Percentiles rank a stretch among this genome's conserved stretches.
phyloP scores from a whole-genome alignment of 139 green algal species.

The Edaphochlamys debaryana region DNA sequence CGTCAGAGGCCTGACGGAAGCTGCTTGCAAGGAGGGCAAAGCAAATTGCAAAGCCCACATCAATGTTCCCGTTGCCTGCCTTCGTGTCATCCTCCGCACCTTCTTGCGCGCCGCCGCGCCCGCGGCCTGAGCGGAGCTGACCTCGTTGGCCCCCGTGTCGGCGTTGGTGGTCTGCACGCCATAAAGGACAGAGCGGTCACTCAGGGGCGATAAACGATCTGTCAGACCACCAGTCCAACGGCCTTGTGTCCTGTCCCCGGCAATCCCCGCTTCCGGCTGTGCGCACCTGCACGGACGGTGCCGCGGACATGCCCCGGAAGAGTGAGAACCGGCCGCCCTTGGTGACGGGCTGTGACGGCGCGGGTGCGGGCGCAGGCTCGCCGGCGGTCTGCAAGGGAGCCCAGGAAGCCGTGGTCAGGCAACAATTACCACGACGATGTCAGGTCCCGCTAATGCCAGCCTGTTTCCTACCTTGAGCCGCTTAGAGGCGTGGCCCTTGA shows the following conservation, averaged over 20 bases:
- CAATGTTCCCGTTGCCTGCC: too few relatives aligned
- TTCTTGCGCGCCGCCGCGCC: slow-evolving; percentile 3
- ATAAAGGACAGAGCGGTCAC: too few relatives aligned
- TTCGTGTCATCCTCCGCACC: neutral
- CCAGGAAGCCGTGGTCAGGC: neutral
- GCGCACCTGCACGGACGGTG: slow-evolving; percentile 23
- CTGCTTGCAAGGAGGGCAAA: neutral
- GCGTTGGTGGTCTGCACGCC: neutral
- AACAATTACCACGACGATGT: too few relatives aligned
- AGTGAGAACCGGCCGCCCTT: slow-evolving; percentile 36
- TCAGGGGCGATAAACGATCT: too few relatives aligned
- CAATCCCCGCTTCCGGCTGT: too few relatives aligned
- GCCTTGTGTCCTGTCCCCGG: too few relatives aligned
- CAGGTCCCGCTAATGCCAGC: too few relatives aligned
- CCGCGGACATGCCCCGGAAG: slow-evolving; percentile 29
- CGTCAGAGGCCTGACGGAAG: neutral
- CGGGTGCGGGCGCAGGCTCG: neutral
- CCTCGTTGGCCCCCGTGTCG: slow-evolving; percentile 18
- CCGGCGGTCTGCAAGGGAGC: neutral
- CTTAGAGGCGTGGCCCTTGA: neutral
- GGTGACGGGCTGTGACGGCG: neutral
- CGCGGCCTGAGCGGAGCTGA: neutral
- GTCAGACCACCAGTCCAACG: too few relatives aligned
- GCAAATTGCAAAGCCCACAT: too few relatives aligned
- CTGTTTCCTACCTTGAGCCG: slow-evolving; percentile 21